Conservation (phyloP, 1,139 yeast species). For the Groenewaldozyma auringiensis region DNA sequence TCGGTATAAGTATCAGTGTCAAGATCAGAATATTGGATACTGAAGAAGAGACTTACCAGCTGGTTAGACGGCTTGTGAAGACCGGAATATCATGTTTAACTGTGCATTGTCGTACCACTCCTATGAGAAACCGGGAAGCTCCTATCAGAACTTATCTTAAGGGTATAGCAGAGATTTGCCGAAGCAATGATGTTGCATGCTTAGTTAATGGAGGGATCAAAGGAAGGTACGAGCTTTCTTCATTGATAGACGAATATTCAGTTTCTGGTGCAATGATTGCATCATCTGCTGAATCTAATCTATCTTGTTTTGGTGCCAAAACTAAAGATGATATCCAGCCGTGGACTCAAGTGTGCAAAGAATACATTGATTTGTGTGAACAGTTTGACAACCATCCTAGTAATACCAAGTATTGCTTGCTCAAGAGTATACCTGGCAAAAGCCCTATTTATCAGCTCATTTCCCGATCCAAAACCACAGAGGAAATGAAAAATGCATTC, state of each 20-base stretch:
- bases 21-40: constrained; percentile 72
- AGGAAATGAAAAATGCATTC: constrained; percentile 3
- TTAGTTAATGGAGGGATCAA: constrained; percentile 74
- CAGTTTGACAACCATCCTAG: constrained; percentile 53
- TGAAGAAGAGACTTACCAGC: constrained; percentile 49
- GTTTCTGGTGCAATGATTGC: constrained; percentile 89
- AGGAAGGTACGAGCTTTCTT: constrained; percentile 47
- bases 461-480: constrained; percentile 44
- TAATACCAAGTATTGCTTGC: constrained; percentile 73
- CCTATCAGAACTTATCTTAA: constrained; percentile 61
- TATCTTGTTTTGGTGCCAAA: constrained; percentile 54
- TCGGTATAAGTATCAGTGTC: constrained; percentile 75
- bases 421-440: constrained; percentile 76
- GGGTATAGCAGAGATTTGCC: constrained; percentile 55
- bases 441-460: constrained; percentile 51
- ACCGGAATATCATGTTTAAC: constrained; percentile 86
- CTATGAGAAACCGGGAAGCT: constrained; percentile 80
- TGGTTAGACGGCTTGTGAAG: constrained; percentile 55
- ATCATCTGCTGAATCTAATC: constrained; percentile 79
- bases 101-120: constrained; percentile 81
- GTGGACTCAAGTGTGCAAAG: constrained; percentile 49
- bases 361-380: constrained; percentile 49
- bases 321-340: constrained; percentile 34
- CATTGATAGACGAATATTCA: constrained; percentile 46
- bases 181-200: constrained; percentile 57